Evolutionary conservation across 352 stramenopile genomes (phyloP).

Genomic region (Globisporangium cylindrosporum): DNA sequence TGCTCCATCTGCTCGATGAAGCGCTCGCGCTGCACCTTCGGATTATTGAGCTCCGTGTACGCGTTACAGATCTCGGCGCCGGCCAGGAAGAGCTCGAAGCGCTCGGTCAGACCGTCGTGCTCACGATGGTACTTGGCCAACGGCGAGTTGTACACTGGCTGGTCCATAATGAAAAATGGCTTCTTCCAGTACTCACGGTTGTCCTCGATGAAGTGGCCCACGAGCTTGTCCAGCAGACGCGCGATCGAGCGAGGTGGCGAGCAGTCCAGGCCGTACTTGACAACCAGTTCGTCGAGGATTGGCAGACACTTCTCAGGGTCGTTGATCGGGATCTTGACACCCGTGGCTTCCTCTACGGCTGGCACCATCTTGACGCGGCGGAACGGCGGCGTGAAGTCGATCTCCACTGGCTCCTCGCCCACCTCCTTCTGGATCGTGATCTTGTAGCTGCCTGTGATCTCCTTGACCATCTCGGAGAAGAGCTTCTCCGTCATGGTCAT

Average conservation of each 20-base stretch:
- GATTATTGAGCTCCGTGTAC: slow-evolving; percentile 99
- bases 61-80: slow-evolving; percentile 98
- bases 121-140: slow-evolving; percentile 96
- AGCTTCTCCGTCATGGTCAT: slow-evolving; percentile 96
- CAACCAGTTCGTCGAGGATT: slow-evolving; percentile 63
- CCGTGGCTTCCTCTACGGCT: slow-evolving; percentile 68
- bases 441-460: slow-evolving; percentile 86
- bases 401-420: slow-evolving; percentile 70
- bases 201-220: slow-evolving; percentile 87
- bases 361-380: slow-evolving; percentile 93
- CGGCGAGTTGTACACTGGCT: slow-evolving; percentile 97
- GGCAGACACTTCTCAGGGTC: slow-evolving; percentile 54
- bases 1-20: slow-evolving; percentile 85
- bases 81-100: slow-evolving; percentile 98
- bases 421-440: slow-evolving; percentile 90
- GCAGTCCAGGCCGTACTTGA: slow-evolving; percentile 74
- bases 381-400: slow-evolving; percentile 95
- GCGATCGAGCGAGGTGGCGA: slow-evolving; percentile 66
- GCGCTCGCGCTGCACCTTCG: slow-evolving; percentile 83
- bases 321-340: slow-evolving; percentile 69
- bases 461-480: slow-evolving; percentile 88
- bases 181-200: slow-evolving; percentile 89
- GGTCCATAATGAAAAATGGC: slow-evolving; percentile 98
- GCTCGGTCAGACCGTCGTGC: slow-evolving; percentile 93
- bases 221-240: slow-evolving; percentile 86